A percentile compares a stretch with the other conserved stretches of the same genome.
Conservation (phyloP, 1,139 yeast species). For the Yamadazyma membranifaciens region DNA sequence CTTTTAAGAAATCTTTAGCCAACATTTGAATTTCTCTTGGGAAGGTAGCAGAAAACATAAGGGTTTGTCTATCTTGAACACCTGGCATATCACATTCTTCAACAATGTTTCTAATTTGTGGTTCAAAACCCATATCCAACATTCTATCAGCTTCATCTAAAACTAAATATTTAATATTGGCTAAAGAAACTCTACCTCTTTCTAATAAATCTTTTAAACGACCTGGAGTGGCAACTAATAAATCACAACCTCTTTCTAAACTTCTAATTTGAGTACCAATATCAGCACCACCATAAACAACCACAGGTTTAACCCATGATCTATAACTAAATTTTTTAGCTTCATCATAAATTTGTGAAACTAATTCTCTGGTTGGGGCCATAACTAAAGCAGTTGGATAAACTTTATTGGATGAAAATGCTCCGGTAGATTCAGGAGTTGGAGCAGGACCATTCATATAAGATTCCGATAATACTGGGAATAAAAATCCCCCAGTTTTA, state of each 20-base stretch:
- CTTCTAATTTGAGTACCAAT: conserved; percentile 84
- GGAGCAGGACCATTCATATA: conserved; percentile 86
- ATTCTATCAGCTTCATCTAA: conserved; percentile 99
- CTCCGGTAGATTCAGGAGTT: conserved; percentile 51
- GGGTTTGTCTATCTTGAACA: conserved; percentile 87
- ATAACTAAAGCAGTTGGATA: conserved; percentile 91
- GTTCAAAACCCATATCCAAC: conserved; percentile 99
- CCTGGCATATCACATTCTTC: conserved; percentile 98
- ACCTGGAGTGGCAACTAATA: conserved; percentile 98
- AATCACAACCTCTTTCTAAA: conserved; percentile 91
- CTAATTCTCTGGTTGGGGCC: conserved; percentile 99
- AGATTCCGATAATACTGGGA: conserved; percentile 95
- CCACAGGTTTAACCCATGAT: conserved; percentile 98
- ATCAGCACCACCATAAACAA: conserved; percentile 98
- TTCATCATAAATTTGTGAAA: conserved; percentile 93
- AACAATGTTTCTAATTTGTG: conserved; percentile 97
- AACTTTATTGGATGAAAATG: conserved; percentile 71
- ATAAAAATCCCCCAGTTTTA: conserved; percentile 98
- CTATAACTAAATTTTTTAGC: conserved; percentile 94
- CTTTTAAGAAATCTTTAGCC: conserved; percentile 95
- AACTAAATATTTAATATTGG: conserved; percentile 88
- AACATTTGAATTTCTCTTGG: conserved; percentile 95
- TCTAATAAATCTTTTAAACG: conserved; percentile 94
- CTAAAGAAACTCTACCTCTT: conserved; percentile 88
- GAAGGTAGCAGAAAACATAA: conserved; percentile 99